These are phyloP conservation scores for Capsicum pubescens DNA, from an alignment of 257 asterid species.

Conservation along the genomic window DNA sequence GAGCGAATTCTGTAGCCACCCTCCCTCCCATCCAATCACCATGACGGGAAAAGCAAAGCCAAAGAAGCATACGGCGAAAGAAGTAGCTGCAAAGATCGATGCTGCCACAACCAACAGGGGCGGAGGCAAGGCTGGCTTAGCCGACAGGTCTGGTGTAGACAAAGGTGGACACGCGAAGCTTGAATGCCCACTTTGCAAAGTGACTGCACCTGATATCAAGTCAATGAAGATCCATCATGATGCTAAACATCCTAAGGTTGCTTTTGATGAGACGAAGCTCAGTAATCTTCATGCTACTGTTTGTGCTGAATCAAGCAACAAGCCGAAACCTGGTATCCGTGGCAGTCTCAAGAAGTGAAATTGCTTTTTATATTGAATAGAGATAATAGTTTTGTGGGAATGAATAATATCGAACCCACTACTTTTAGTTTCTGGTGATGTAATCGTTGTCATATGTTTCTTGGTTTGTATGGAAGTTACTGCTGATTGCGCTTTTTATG, in stretches of 20 bases:
- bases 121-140: conserved; percentile 82
- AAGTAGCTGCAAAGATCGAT: conserved; percentile 67
- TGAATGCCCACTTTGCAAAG: conserved; percentile 87
- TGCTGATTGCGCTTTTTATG: not conserved
- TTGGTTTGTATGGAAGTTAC: conserved; percentile 20
- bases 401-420: conserved; percentile 20
- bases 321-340: conserved; percentile 82
- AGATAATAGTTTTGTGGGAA: not conserved
- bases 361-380: not conserved
- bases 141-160: conserved; percentile 66
- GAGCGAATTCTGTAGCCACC: not conserved
- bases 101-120: conserved; percentile 89
- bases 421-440: not conserved
- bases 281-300: conserved; percentile 59
- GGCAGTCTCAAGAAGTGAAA: conserved; percentile 82
- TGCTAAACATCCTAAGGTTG: conserved; percentile 77
- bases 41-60: conserved; percentile 97
- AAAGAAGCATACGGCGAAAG: conserved; percentile 95
- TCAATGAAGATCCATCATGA: conserved; percentile 95
- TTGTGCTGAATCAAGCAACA: conserved; percentile 41
- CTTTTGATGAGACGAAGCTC: conserved; percentile 74
- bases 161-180: conserved; percentile 92
- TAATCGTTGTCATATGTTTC: conserved; percentile 23
- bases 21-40: conserved; percentile 7
- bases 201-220: conserved; percentile 81